phyloP scores from a whole-genome alignment of 73 alveolate genomes.

The Blepharisma stoltei region DNA sequence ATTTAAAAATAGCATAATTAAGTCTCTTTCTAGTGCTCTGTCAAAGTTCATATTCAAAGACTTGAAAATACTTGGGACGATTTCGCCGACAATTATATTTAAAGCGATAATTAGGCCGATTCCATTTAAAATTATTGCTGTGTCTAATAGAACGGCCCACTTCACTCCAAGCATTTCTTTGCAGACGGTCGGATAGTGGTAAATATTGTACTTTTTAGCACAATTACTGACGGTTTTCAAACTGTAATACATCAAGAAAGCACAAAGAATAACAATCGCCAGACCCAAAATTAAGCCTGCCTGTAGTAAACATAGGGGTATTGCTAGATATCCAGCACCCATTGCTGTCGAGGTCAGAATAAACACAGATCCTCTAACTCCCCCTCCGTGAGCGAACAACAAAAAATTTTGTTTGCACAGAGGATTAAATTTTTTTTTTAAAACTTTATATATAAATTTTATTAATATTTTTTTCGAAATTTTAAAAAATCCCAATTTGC shows the following conservation, averaged over 20 bases:
- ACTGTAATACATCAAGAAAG: slow-evolving; percentile 33
- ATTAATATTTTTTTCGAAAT: too few relatives aligned
- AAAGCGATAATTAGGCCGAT: slow-evolving; percentile 6
- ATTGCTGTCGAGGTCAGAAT: slow-evolving; percentile 62
- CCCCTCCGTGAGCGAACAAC: too few relatives aligned
- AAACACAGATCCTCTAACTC: slow-evolving; percentile 64
- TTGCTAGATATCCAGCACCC: slow-evolving; percentile 74
- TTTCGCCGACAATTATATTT: slow-evolving; percentile 6
- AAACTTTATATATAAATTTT: too few relatives aligned
- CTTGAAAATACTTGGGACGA: background rate
- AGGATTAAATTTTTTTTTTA: background rate
- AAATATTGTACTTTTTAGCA: slow-evolving; percentile 13
- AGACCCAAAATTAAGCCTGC: slow-evolving; percentile 59
- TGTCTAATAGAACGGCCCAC: background rate
- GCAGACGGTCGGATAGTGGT: slow-evolving; percentile 25
- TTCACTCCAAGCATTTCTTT: slow-evolving; percentile 9
- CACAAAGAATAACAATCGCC: slow-evolving; percentile 37
- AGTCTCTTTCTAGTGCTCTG: background rate
- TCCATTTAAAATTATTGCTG: slow-evolving; percentile 7
- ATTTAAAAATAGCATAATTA: background rate
- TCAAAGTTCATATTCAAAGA: background rate
- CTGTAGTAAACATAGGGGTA: slow-evolving; percentile 55
- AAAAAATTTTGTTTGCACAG: slow-evolving; percentile 36
- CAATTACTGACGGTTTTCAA: slow-evolving; percentile 16
- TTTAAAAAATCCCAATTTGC: too few relatives aligned